Percentiles rank a stretch among this genome's conserved stretches.
These are phyloP conservation scores for Pyrenophora teres DNA, from an alignment of 2,329 filamentous ascomycete species.

Conservation along the genomic window DNA sequence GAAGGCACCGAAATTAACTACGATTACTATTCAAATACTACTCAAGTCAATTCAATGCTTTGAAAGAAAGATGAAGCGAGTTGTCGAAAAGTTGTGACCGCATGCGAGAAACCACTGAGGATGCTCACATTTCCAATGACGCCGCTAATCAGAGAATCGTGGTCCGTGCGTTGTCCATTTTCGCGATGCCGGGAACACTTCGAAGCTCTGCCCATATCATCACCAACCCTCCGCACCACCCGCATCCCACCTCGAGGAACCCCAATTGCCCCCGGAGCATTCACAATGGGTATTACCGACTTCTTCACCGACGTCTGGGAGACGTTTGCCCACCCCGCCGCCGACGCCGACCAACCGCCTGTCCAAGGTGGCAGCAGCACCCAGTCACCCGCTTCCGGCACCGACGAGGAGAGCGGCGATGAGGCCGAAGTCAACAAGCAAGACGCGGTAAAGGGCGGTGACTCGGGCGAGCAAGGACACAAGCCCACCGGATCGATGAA, in stretches of 20 bases:
- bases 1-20: slow-evolving; percentile 52
- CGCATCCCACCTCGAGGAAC: slow-evolving; percentile 22
- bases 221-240: slow-evolving; percentile 18
- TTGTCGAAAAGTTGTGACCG: background rate
- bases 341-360: slow-evolving; percentile 51
- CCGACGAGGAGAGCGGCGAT: slow-evolving; percentile 49
- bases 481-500: slow-evolving; percentile 49
- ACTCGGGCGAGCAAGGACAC: slow-evolving; percentile 55
- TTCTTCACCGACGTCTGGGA: slow-evolving; percentile 68
- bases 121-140: slow-evolving; percentile 27
- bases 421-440: slow-evolving; percentile 52
- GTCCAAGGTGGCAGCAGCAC: slow-evolving; percentile 47
- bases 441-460: slow-evolving; percentile 47
- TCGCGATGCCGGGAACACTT: slow-evolving; percentile 27
- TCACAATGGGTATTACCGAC: slow-evolving; percentile 66
- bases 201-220: slow-evolving; percentile 26
- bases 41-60: background rate
- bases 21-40: background rate
- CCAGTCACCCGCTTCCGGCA: slow-evolving; percentile 48
- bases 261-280: slow-evolving; percentile 41
- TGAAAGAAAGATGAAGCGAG: background rate
- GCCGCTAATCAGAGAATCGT: slow-evolving; percentile 22
- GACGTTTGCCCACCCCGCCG: slow-evolving; percentile 60
- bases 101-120: slow-evolving; percentile 23
- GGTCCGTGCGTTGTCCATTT: slow-evolving; percentile 23